These are phyloP conservation scores for Pleurotus pulmonarius DNA, from an alignment of 768 basidiomycete species.

Conservation along the genomic window DNA sequence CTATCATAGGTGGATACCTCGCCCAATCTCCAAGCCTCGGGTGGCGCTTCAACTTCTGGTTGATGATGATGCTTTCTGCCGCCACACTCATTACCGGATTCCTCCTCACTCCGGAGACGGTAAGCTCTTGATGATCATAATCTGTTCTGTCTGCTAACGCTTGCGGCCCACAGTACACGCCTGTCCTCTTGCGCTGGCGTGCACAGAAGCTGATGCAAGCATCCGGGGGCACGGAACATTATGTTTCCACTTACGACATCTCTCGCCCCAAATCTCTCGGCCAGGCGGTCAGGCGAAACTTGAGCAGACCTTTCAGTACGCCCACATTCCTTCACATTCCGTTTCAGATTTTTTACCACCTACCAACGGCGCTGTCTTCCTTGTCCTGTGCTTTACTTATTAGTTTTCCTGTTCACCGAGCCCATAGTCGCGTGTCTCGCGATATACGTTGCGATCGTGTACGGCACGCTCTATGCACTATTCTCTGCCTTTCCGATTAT, in stretches of 20 bases:
- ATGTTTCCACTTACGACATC: slow-evolving; percentile 48
- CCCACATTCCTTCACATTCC: slow-evolving; percentile 2
- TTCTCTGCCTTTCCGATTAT: slow-evolving; percentile 63
- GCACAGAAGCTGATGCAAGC: slow-evolving; percentile 38
- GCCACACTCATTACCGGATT: slow-evolving; percentile 42
- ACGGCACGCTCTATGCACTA: slow-evolving; percentile 60
- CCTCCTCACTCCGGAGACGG: slow-evolving; percentile 55
- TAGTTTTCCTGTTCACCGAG: slow-evolving; percentile 59
- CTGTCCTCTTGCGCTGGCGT: slow-evolving; percentile 53
- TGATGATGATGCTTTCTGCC: slow-evolving; percentile 53
- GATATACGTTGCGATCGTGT: slow-evolving; percentile 57
- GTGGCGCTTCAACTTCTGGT: slow-evolving; percentile 66
- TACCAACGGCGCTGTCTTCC: background rate
- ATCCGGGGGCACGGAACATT: slow-evolving; percentile 37
- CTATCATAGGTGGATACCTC: slow-evolving; percentile 65
- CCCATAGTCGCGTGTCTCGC: slow-evolving; percentile 59
- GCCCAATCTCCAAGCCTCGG: slow-evolving; percentile 42
- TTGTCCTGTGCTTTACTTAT: background rate
- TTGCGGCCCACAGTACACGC: slow-evolving; percentile 44
- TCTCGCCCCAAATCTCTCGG: slow-evolving; percentile 36
- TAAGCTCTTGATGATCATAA: slow-evolving; percentile 17
- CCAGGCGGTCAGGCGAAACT: slow-evolving; percentile 42
- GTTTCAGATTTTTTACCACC: slow-evolving; percentile 2
- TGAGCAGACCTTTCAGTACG: slow-evolving; percentile 54
- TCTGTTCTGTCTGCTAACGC: background rate